Base-by-base conservation (phyloP, 257 asterid species). In the Fraxinus quadrangulata region DNA sequence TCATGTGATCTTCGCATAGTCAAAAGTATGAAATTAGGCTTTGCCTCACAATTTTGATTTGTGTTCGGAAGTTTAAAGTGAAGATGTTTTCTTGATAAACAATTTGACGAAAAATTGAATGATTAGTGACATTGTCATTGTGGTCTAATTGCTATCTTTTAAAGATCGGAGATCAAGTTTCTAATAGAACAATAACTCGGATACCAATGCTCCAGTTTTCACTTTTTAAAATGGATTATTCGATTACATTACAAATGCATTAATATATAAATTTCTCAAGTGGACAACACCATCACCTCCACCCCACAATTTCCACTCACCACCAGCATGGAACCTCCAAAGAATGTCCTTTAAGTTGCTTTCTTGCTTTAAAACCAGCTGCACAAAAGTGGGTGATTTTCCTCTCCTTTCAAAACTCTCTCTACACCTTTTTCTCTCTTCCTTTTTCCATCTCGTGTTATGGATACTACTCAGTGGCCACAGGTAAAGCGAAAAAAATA, bases 391-490 rank as follows among this genome's bases (percentile, higher is more conserved):
- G 79, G 69, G 21, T 86, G 73, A 71, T 84, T 83, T 88, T 84
- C 87, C 72, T 87, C 90, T 84, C 88, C 68, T 83, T 71, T 85
- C 74, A 68, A 74, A 73, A 72, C 83, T 75, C 80, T 73, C 74
- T 40, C 79, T 56, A 34, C 71, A 81, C 67, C 75, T 79, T 81
- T 74, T 80, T 79, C 75, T 59, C 42, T 69, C 72, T 76, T 31
- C 37, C 45, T 71, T 75, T 76, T 47, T 49, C 70, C 49, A 70
- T 80, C 76, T 79, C 80, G 71, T 86, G 90, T 87, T 76, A 94
- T 92, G 97, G 97, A 94, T 89, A 85, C 90, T 90, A 87, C 92
- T 90, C 92, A 90, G 93, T 94, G 97, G 97, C 94, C 96, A 94
- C 98, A 90, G 98, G 98, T 94, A 93, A 92, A 87, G 77, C 78